A percentile compares a stretch with the other conserved stretches of the same genome.
These are phyloP conservation scores for Dalbergia cochinchinensis DNA, from an alignment of 306 rosid genomes.

Conservation along the genomic window DNA sequence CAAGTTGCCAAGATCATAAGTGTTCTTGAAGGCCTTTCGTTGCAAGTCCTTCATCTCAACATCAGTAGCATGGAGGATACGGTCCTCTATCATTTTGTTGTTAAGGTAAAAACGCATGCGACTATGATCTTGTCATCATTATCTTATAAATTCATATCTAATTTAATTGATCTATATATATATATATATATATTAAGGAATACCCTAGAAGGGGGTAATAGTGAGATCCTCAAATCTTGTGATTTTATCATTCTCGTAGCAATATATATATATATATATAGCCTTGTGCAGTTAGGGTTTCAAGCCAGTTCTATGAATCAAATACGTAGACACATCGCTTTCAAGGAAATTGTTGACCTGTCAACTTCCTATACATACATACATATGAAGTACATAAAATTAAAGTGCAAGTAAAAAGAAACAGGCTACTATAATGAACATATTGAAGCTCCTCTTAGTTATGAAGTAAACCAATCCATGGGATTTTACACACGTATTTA, in stretches of 20 bases:
- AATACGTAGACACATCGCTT: conserved; percentile 9
- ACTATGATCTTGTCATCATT: conserved; percentile 25
- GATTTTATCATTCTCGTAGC: conserved; percentile 13
- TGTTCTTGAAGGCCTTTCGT: conserved; percentile 76
- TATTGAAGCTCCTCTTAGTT: background rate
- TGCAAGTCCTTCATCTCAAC: conserved; percentile 90
- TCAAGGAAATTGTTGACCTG: background rate
- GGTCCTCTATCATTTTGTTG: conserved; percentile 81
- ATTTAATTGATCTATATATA: background rate
- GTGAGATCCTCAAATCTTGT: conserved; percentile 22
- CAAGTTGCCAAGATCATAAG: conserved; percentile 73
- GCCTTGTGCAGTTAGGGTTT: conserved; percentile 43
- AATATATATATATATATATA: background rate
- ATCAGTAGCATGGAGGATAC: conserved; percentile 94
- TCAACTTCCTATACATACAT: background rate
- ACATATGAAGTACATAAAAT: background rate
- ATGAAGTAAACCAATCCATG: background rate
- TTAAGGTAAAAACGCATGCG: conserved; percentile 65
- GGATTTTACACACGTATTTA: background rate
- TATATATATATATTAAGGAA: no score
- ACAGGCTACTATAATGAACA: background rate
- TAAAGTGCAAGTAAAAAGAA: background rate
- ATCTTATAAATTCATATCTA: conserved; percentile 3
- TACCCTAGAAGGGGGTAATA: background rate
- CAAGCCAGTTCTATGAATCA: conserved; percentile 33